Base-by-base conservation (phyloP, 176 grass and related monocot genomes). In the Microstegium vimineum region DNA sequence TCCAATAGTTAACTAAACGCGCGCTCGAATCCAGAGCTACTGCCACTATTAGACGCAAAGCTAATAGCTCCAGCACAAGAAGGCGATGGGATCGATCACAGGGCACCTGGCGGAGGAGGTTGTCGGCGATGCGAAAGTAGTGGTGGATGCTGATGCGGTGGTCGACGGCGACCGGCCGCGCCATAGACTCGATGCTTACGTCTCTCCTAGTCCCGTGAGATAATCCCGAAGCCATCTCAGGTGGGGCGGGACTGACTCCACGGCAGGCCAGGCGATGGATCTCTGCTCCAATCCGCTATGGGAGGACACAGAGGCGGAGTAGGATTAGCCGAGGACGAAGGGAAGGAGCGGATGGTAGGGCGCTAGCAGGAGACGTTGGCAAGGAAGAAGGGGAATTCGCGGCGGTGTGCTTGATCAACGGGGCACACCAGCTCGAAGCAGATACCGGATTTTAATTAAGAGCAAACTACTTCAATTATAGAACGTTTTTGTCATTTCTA, bases 71-170 rank as follows among this genome's bases (percentile, higher is more conserved):
- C 15, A 31, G 69, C 74, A 76, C 68, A 71, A 63, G 11, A 80
- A 65, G 47, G 60, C 9, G 35, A 64, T 17, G 62, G 28, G 31
- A 61, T 57, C n/a, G 28, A 81, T 47, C 26, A 4, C 52, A 86
- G 47, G 83, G 64, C 59, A 98, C 95, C 92, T 98, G 95, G 25
- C 86, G 88, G 86, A 95, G 90, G 60, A 98, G 92, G 51, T 95
- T 98, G 31, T 91, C 89, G 12, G 92, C 95, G 79, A 98, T 94
- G 56, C 95, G 92, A 76, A 90, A 95, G 73, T 98, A 98, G 89
- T 95, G 85, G n/a, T 81, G 46, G 47, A 98, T 77, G 70, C 84
- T 89, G 84, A 98, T 94, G 72, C 90, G 92, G 60, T 93, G 77
- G 87, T 98, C 95, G 67, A 98, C 90, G 42, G 75, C 73, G 37